These are phyloP conservation scores for Stemphylium vesicarium DNA, from an alignment of 2,329 filamentous ascomycete species.

Conservation along the genomic window DNA sequence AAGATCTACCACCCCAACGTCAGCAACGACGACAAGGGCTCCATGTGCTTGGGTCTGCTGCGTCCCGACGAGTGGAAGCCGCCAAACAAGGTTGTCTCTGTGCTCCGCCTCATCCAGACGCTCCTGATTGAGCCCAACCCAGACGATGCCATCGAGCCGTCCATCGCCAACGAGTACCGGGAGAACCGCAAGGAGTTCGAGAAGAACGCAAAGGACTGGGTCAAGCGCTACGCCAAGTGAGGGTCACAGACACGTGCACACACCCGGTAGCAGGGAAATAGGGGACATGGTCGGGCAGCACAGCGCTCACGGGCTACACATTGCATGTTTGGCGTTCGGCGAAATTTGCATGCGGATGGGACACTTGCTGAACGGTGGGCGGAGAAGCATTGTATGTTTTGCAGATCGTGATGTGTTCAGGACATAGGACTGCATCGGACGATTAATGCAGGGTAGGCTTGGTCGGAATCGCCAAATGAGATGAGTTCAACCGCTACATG, in stretches of 20 bases:
- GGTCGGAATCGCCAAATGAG: slow-evolving; percentile 17
- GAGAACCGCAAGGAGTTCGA: slow-evolving; percentile 72
- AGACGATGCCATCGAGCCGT: slow-evolving; percentile 85
- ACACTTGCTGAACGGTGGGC: slow-evolving; percentile 10
- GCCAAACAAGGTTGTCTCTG: slow-evolving; percentile 73
- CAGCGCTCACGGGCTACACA: slow-evolving; percentile 14
- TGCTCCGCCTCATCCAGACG: slow-evolving; percentile 77
- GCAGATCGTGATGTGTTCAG: slow-evolving; percentile 12
- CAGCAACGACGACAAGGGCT: slow-evolving; percentile 82
- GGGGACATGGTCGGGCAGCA: slow-evolving; percentile 1
- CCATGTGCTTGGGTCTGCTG: slow-evolving; percentile 84
- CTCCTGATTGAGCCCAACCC: slow-evolving; percentile 82
- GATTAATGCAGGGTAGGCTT: slow-evolving; percentile 16
- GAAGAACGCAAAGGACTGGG: slow-evolving; percentile 76
- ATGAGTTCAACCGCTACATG: slow-evolving; percentile 20
- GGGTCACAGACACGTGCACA: slow-evolving; percentile 1
- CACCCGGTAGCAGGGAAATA: slow-evolving; percentile 7
- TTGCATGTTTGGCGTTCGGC: slow-evolving; percentile 45
- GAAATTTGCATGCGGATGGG: slow-evolving; percentile 31
- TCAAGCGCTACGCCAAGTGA: slow-evolving; percentile 70
- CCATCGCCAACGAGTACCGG: slow-evolving; percentile 85
- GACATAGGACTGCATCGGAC: slow-evolving; percentile 7
- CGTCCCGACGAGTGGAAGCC: slow-evolving; percentile 93
- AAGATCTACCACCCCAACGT: slow-evolving; percentile 97
- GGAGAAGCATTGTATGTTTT: slow-evolving; percentile 19